Percentiles rank a stretch among this genome's conserved stretches.
Conservation (phyloP, 768 basidiomycete genomes). For the Pleurotus ostreatus region DNA sequence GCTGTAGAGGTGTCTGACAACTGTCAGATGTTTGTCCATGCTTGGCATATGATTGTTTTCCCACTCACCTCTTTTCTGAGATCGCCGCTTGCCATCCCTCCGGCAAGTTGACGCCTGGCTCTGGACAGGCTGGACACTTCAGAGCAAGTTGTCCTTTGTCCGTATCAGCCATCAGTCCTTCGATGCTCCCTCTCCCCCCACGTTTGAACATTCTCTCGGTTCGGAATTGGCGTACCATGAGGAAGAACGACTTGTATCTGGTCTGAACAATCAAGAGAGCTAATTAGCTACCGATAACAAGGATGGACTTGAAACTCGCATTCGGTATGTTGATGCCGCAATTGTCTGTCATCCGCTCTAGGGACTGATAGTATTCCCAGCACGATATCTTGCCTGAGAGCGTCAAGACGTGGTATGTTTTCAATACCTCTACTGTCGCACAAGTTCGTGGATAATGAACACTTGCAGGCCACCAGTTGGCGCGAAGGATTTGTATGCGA, state of each 20-base stretch:
- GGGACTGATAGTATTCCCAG: slow-evolving; percentile 22
- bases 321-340: slow-evolving; percentile 5
- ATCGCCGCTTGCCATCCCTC: slow-evolving; percentile 14
- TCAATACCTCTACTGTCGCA: slow-evolving; percentile 19
- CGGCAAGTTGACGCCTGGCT: slow-evolving; percentile 22
- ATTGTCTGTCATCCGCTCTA: slow-evolving; percentile 20
- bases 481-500: slow-evolving; percentile 23
- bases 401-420: slow-evolving; percentile 19
- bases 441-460: slow-evolving; percentile 19
- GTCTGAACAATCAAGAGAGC: slow-evolving; percentile 13
- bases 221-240: slow-evolving; percentile 11
- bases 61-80: slow-evolving; percentile 3
- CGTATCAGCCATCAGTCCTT: slow-evolving; percentile 13
- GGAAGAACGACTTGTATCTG: slow-evolving; percentile 21
- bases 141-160: slow-evolving; percentile 20
- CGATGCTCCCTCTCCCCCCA: slow-evolving; percentile 11
- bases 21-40: background rate
- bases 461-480: slow-evolving; percentile 26
- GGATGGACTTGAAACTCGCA: slow-evolving; percentile 10
- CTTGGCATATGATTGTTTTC: background rate
- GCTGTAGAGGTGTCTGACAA: slow-evolving; percentile 8
- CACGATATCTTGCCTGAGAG: slow-evolving; percentile 22
- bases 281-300: background rate
- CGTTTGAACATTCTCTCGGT: slow-evolving; percentile 9
- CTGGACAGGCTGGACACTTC: slow-evolving; percentile 25